Conservation (phyloP, 805 yeast species). For the Metschnikowia baotianmanensis region DNA sequence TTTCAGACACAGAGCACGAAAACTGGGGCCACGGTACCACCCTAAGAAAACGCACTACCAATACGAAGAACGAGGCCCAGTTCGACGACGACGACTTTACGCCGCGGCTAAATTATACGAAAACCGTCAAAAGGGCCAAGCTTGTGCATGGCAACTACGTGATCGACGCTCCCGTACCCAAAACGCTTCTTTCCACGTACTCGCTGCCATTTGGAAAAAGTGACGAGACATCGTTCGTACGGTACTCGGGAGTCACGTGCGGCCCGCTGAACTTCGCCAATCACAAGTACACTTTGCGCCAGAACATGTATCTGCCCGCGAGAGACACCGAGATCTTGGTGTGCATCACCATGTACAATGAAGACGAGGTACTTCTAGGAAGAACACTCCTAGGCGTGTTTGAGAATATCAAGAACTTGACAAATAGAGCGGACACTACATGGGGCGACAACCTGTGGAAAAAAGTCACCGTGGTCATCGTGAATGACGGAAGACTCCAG, state of each 20-base stretch:
- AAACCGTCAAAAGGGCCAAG: constrained; percentile 46
- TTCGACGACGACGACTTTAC: constrained; percentile 38
- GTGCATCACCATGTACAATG: constrained; percentile 88
- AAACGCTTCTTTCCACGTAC: constrained; percentile 34
- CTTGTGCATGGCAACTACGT: constrained; percentile 52
- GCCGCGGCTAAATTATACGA: constrained; percentile 41
- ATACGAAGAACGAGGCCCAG: constrained; percentile 17
- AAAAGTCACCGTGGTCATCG: constrained; percentile 83
- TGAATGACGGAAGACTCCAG: constrained; percentile 89
- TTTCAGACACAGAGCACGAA: constrained; percentile 24
- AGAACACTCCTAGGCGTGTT: constrained; percentile 85
- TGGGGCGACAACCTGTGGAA: constrained; percentile 99
- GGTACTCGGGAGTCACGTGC: constrained; percentile 93
- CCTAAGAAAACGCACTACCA: no score
- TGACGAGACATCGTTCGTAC: constrained; percentile 74
- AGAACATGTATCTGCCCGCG: constrained; percentile 71
- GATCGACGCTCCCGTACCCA: constrained; percentile 44
- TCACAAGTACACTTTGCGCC: constrained; percentile 77
- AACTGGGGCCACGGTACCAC: constrained; percentile 8
- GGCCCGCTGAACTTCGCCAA: constrained; percentile 71
- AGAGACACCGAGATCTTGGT: constrained; percentile 83
- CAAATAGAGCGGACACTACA: constrained; percentile 55
- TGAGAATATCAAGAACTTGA: constrained; percentile 76
- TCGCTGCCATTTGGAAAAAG: constrained; percentile 18
- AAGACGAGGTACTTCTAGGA: constrained; percentile 77